Conservation (phyloP, 1,284 basidiomycete genomes). For the Ganoderma boninense region DNA sequence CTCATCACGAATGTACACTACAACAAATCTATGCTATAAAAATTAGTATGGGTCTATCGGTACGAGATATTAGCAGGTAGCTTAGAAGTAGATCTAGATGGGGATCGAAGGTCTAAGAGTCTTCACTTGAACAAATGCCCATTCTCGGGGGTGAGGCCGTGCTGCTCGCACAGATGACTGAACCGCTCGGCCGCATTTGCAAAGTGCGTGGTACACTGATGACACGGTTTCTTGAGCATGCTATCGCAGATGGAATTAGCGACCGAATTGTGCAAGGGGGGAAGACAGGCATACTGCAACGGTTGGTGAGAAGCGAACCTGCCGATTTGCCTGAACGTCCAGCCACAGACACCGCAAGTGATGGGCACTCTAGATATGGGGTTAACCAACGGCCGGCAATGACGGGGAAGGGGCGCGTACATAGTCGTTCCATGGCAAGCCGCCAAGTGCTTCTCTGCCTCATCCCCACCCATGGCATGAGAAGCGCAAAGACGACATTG, state of each 20-base stretch:
- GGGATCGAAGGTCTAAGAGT: background rate
- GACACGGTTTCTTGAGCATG: conserved; percentile 1
- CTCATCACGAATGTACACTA: background rate
- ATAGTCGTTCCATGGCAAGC: background rate
- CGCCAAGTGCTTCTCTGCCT: background rate
- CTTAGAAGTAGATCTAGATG: background rate
- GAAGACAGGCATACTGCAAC: conserved; percentile 16
- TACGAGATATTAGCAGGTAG: background rate
- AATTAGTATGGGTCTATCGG: conserved; percentile 1
- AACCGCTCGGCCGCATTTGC: conserved; percentile 2
- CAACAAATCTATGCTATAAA: conserved; percentile 1
- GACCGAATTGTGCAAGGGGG: background rate
- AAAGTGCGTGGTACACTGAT: conserved; percentile 11
- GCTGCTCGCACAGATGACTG: conserved; percentile 15
- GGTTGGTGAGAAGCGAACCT: conserved; percentile 12
- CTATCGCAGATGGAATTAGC: background rate
- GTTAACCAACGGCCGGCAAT: background rate
- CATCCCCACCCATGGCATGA: background rate
- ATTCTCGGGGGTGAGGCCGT: conserved; percentile 16
- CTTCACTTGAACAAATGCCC: conserved; percentile 9
- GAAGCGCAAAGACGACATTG: background rate
- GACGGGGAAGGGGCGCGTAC: background rate
- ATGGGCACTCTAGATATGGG: background rate
- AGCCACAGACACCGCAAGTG: conserved; percentile 17
- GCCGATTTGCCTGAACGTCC: conserved; percentile 15